Base-by-base conservation (phyloP, 106 monocot genomes). In the Phalaenopsis aphrodite region DNA sequence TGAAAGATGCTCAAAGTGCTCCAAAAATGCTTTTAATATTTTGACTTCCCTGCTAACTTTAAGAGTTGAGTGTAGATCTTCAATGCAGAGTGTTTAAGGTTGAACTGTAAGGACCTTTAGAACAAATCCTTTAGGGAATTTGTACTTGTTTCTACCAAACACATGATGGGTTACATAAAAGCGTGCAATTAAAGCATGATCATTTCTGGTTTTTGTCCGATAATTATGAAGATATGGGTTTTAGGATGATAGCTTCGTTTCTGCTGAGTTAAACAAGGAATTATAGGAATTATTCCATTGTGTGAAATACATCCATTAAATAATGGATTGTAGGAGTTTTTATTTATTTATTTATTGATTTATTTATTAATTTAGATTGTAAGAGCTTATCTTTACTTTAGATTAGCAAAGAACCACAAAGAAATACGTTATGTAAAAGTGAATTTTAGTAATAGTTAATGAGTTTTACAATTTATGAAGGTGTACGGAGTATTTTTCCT, bases 111-210 rank as follows among this genome's bases (percentile, higher is more conserved):
- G 24, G 5, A 67, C 5, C 3, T 36, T 58, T 58, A 30, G 30
- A 30, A 30, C 30, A 30, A 30, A 30, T 45, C 43, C 43, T 45
- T 45, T 45, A 69, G 61, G 39, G 38, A 1, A 39, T 4, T 37
- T 1, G 24, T 4, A 39, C 39, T 4, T 37, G 7, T 8, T 4
- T 69, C 39, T 39, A 39, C 10, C 38, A 39, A 57, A 69, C 38
- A 69, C 69, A 69, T 37, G 69, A 69, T 69, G 37, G 39, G 4
- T 14, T 69, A 14, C 30, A 69, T 69, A 69, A 69, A 69, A 69
- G 19, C 18, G 8, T 61, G 61, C 18, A 61, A 61, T 21, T 18
- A 61, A 61, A 21, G 18, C 4, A 56, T 56, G 56, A 2, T 56
- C 14, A 15, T 56, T 56, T 56, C 10, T 11, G 14, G 2, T 11